Conservation (phyloP, 1,139 yeast genomes). For the Scheffersomyces titani region DNA sequence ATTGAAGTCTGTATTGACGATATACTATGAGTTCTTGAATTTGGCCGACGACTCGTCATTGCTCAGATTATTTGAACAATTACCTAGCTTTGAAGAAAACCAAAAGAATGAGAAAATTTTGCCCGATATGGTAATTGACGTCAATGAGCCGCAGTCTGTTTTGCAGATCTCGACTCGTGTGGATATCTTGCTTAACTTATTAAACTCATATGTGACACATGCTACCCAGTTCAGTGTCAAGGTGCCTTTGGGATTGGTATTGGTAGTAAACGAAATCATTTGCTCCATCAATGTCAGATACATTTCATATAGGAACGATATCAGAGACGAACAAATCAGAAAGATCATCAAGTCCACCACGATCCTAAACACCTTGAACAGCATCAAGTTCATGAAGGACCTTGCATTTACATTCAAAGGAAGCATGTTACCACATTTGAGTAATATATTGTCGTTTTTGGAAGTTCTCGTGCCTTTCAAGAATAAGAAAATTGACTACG, state of each 20-base stretch:
- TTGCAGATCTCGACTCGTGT: conserved; percentile 53
- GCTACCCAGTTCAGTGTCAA: conserved; percentile 50
- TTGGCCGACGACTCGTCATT: conserved; percentile 55
- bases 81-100: conserved; percentile 30
- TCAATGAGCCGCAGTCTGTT: conserved; percentile 54
- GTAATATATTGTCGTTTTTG: conserved; percentile 48
- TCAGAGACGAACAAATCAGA: conserved; percentile 52
- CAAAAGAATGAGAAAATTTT: conserved; percentile 28
- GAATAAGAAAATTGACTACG: conserved; percentile 35
- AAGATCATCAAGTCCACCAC: conserved; percentile 43
- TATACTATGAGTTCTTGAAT: conserved; percentile 61
- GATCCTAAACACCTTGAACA: conserved; percentile 42
- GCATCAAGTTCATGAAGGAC: conserved; percentile 40
- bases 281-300: conserved; percentile 56
- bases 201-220: conserved; percentile 45
- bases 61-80: conserved; percentile 28
- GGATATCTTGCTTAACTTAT: conserved; percentile 42
- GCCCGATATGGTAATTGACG: conserved; percentile 54
- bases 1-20: conserved; percentile 48
- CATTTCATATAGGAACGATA: conserved; percentile 56
- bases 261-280: conserved; percentile 51
- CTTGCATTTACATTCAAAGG: conserved; percentile 46
- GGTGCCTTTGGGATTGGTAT: conserved; percentile 59
- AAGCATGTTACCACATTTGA: conserved; percentile 49
- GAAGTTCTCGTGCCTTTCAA: conserved; percentile 57